Percentiles rank a stretch among this genome's conserved stretches.
Conservation (phyloP, 2,329 filamentous ascomycete species). For the Xylariaceae sp. region DNA sequence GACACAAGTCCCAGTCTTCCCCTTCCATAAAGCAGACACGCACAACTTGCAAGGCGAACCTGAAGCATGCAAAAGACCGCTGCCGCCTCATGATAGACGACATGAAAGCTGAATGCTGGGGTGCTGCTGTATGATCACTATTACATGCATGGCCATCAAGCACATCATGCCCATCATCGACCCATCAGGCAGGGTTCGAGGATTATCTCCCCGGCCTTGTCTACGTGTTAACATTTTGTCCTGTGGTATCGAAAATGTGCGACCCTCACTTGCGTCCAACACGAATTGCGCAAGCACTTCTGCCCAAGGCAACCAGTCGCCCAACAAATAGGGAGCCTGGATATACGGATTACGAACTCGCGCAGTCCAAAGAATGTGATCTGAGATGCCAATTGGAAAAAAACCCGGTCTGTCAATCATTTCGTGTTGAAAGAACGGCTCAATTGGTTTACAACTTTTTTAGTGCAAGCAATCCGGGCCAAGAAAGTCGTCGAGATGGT, state of each 20-base stretch:
- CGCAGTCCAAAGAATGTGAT: too few relatives aligned
- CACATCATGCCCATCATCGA: neutral
- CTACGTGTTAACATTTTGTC: neutral
- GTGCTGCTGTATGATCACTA: too few relatives aligned
- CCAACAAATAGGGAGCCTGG: neutral
- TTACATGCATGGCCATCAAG: neutral
- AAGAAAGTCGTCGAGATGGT: neutral
- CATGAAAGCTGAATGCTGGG: too few relatives aligned
- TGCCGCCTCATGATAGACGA: neutral
- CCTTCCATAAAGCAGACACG: neutral
- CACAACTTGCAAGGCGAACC: neutral
- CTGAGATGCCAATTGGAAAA: too few relatives aligned
- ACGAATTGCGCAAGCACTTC: conserved; percentile 10
- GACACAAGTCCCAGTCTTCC: neutral
- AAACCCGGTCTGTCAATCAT: too few relatives aligned
- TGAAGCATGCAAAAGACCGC: neutral
- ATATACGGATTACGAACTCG: too few relatives aligned
- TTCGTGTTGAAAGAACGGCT: too few relatives aligned
- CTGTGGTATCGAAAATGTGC: neutral
- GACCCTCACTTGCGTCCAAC: neutral
- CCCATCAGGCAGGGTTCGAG: neutral
- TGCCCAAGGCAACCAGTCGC: conserved; percentile 1
- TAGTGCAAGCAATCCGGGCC: neutral
- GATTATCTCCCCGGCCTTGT: neutral
- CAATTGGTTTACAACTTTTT: neutral